phyloP scores from a whole-genome alignment of 2,329 filamentous ascomycete genomes.

The Dryadomyces sulphureus region DNA sequence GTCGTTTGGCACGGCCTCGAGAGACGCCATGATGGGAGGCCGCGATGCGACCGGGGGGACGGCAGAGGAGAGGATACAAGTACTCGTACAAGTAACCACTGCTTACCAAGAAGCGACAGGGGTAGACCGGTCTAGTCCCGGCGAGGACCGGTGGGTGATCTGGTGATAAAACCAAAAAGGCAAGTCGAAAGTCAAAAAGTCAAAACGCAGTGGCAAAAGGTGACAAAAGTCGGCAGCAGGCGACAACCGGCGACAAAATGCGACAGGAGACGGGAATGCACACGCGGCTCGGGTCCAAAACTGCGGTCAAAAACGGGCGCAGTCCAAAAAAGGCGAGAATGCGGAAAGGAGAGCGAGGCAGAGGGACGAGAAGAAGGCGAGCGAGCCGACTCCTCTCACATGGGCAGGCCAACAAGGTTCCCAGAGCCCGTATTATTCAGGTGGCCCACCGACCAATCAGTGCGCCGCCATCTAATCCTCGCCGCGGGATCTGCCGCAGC shows the following conservation, averaged over 20 bases:
- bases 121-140: too few relatives aligned
- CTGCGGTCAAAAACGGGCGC: neutral
- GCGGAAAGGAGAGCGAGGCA: neutral
- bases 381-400: too few relatives aligned
- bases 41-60: too few relatives aligned
- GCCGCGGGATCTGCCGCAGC: neutral
- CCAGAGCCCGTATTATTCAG: neutral
- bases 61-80: neutral
- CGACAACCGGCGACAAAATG: too few relatives aligned
- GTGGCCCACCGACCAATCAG: neutral
- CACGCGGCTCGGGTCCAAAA: too few relatives aligned
- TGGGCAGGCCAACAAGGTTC: neutral
- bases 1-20: slow-evolving; percentile 51
- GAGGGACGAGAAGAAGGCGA: neutral
- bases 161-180: neutral
- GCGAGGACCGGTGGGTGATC: too few relatives aligned
- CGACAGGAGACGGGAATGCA: too few relatives aligned
- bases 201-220: neutral
- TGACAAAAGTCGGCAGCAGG: too few relatives aligned
- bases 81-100: neutral
- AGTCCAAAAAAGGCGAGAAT: neutral
- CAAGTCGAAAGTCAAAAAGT: neutral
- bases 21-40: slow-evolving; percentile 2
- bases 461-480: neutral
- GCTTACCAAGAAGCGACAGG: too few relatives aligned